Conservation (phyloP, 2,329 filamentous ascomycete genomes). For the Colletotrichum camelliae region DNA sequence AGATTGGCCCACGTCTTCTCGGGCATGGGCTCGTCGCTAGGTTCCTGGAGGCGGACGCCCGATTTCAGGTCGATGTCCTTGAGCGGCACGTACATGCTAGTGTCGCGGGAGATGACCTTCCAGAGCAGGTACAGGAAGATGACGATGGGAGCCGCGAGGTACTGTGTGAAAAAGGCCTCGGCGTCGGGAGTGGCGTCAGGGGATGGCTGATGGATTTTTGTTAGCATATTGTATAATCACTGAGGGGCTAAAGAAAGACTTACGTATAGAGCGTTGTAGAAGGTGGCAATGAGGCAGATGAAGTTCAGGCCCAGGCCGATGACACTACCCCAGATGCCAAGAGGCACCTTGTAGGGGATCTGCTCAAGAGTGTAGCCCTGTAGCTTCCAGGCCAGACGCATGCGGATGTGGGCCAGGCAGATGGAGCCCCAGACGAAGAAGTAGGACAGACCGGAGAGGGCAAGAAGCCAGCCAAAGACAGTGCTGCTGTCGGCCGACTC, state of each 20-base stretch:
- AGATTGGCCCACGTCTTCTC: constrained; percentile 40
- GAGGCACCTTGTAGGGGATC: constrained; percentile 50
- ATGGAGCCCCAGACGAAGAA: constrained; percentile 80
- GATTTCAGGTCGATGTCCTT: constrained; percentile 67
- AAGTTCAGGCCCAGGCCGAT: constrained; percentile 70
- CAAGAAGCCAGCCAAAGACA: constrained; percentile 70
- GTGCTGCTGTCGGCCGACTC: constrained; percentile 34
- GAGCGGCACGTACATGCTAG: constrained; percentile 61
- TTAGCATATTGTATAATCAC: constrained; percentile 17
- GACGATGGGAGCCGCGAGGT: constrained; percentile 63
- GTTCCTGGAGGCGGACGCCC: constrained; percentile 61
- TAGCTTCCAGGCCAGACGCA: constrained; percentile 65
- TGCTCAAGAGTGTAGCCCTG: constrained; percentile 59
- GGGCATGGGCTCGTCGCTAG: constrained; percentile 42
- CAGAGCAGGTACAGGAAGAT: constrained; percentile 66
- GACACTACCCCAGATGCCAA: constrained; percentile 72
- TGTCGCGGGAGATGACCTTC: constrained; percentile 63
- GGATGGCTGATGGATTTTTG: constrained; percentile 31
- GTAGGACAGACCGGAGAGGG: constrained; percentile 74
- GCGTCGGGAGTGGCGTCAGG: constrained; percentile 39
- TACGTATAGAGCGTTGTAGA: constrained; percentile 70
- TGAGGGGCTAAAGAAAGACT: constrained; percentile 23
- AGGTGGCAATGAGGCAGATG: constrained; percentile 73
- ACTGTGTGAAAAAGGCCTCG: constrained; percentile 62
- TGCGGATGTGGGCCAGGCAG: constrained; percentile 69